phyloP scores from a whole-genome alignment of 2,329 filamentous ascomycete species.

The Bipolaris zeicola region DNA sequence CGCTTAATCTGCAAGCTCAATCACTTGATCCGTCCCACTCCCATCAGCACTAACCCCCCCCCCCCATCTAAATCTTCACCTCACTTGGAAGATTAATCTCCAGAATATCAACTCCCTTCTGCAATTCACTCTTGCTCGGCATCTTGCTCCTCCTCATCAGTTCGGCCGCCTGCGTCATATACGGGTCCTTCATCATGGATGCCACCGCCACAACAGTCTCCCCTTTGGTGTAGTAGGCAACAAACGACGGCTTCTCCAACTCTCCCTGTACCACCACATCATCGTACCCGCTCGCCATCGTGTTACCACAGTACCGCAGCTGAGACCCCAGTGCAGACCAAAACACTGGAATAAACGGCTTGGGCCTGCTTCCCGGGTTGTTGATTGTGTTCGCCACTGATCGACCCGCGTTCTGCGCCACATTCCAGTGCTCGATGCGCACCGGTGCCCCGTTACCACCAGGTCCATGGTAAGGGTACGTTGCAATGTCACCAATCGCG shows the following conservation, averaged over 20 bases:
- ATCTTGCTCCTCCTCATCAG: conserved; percentile 84
- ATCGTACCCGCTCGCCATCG: conserved; percentile 75
- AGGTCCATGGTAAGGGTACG: conserved; percentile 91
- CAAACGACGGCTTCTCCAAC: conserved; percentile 74
- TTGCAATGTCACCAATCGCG: conserved; percentile 93
- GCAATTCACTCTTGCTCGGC: conserved; percentile 78
- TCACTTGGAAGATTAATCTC: conserved; percentile 53
- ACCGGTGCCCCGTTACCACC: conserved; percentile 74
- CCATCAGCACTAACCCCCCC: not conserved
- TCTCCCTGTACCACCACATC: conserved; percentile 81
- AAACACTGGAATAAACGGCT: conserved; percentile 89
- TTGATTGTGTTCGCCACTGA: conserved; percentile 78
- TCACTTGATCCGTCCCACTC: not conserved
- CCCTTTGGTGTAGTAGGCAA: conserved; percentile 85
- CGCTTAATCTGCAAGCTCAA: not conserved
- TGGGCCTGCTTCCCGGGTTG: conserved; percentile 64
- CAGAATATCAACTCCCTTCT: conserved; percentile 62
- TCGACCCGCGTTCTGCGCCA: conserved; percentile 90
- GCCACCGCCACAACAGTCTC: conserved; percentile 89
- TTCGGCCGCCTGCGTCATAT: conserved; percentile 72
- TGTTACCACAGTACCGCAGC: conserved; percentile 91
- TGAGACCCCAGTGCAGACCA: conserved; percentile 93
- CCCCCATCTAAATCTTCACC: conserved; percentile 49
- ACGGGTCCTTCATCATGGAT: conserved; percentile 87
- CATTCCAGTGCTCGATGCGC: conserved; percentile 98